A percentile compares a stretch with the other conserved stretches of the same genome.
These are phyloP conservation scores for Anisodus tanguticus DNA, from an alignment of 257 asterid species.

Conservation along the genomic window DNA sequence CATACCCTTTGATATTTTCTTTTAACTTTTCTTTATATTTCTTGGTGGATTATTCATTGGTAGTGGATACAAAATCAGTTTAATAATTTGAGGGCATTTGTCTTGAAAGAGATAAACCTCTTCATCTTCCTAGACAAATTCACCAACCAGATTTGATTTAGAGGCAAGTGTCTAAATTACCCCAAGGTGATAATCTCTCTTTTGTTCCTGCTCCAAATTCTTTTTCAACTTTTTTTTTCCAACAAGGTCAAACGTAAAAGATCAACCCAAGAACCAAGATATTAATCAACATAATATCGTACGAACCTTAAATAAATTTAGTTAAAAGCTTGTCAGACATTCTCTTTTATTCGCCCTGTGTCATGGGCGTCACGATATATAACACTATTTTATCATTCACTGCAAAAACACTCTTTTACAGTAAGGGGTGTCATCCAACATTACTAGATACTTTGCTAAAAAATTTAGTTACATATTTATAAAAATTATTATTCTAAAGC, in stretches of 20 bases:
- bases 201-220: not conserved
- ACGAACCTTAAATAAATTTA: too few species aligned
- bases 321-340: too few species aligned
- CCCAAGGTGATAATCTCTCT: not conserved
- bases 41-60: not conserved
- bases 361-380: not conserved
- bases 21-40: not conserved
- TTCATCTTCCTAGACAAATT: constrained; percentile 22
- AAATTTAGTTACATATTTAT: too few species aligned
- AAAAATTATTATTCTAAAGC: too few species aligned
- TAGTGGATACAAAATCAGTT: not conserved
- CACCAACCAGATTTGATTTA: not conserved
- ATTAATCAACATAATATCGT: too few species aligned
- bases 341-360: not conserved
- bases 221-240: not conserved
- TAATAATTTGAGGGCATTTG: not conserved
- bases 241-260: too few species aligned
- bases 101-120: not conserved
- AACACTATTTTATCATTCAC: not conserved
- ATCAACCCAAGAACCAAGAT: not conserved
- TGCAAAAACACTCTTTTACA: too few species aligned
- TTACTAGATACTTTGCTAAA: too few species aligned
- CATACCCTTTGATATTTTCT: not conserved
- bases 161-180: not conserved
- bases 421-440: too few species aligned